A percentile compares a stretch with the other conserved stretches of the same genome.
These are phyloP conservation scores for Firmiana major DNA, from an alignment of 345 rosid genomes.

Conservation along the genomic window DNA sequence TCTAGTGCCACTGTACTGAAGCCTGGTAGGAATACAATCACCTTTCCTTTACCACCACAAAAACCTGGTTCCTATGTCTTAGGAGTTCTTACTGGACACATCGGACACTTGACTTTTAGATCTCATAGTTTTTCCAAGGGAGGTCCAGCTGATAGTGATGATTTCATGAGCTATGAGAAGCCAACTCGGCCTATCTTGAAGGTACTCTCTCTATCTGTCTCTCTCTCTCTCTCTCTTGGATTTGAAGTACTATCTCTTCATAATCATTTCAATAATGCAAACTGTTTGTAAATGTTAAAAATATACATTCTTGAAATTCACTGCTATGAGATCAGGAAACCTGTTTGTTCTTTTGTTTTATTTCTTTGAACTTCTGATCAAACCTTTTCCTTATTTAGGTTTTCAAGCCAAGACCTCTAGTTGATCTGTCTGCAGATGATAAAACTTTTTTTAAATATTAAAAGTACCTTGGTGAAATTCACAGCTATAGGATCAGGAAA, in stretches of 20 bases:
- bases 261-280: background rate
- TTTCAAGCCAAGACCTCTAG: too few species aligned
- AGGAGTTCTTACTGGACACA: slow-evolving; percentile 93
- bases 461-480: background rate
- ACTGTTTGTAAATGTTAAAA: background rate
- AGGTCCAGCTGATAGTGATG: slow-evolving; percentile 94
- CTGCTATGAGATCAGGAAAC: slow-evolving; percentile 1
- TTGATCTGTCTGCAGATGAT: too few species aligned
- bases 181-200: slow-evolving; percentile 89
- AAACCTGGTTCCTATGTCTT: slow-evolving; percentile 92
- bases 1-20: slow-evolving; percentile 64
- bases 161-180: slow-evolving; percentile 95
- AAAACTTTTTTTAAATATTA: background rate
- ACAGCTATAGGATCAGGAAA: slow-evolving; percentile 2
- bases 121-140: slow-evolving; percentile 96
- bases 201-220: slow-evolving; percentile 36
- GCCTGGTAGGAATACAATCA: slow-evolving; percentile 70
- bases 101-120: slow-evolving; percentile 86
- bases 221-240: background rate
- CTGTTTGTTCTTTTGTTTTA: slow-evolving; percentile 3
- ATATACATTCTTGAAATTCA: background rate
- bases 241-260: background rate
- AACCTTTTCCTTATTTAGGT: slow-evolving; percentile 20
- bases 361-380: slow-evolving; percentile 23
- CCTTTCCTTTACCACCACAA: slow-evolving; percentile 80